These are phyloP conservation scores for Vitellaria paradoxa DNA, from an alignment of 179 eudicot species.

Conservation along the genomic window DNA sequence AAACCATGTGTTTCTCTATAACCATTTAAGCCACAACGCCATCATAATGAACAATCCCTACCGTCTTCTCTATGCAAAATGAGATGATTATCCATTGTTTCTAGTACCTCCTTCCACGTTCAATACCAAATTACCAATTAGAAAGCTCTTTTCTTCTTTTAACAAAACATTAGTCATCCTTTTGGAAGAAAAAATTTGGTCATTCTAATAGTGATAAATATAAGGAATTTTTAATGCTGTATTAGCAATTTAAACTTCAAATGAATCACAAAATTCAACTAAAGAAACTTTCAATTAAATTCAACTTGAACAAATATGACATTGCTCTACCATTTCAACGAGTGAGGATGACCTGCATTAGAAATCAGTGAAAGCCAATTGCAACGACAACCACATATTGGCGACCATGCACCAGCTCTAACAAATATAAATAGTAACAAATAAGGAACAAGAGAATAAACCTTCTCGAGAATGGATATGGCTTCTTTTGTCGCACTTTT, in stretches of 20 bases:
- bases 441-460: conserved; percentile 15
- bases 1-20: too few relatives aligned
- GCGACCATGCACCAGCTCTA: neutral
- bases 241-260: neutral
- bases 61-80: neutral
- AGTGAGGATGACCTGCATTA: neutral
- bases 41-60: neutral
- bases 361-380: neutral
- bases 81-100: neutral
- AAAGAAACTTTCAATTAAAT: neutral
- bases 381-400: neutral
- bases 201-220: neutral
- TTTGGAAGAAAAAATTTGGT: neutral
- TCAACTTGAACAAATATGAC: neutral
- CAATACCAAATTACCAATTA: neutral
- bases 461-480: conserved; percentile 74
- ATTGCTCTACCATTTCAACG: neutral
- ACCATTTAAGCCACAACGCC: neutral
- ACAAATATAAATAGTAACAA: neutral
- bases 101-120: neutral
- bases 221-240: neutral
- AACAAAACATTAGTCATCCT: neutral
- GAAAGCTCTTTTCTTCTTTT: neutral
- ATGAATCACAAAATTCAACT: neutral
- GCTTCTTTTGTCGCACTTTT: conserved; percentile 94